phyloP scores from a whole-genome alignment of 2,329 filamentous ascomycete species.

The Coniella lustricola region DNA sequence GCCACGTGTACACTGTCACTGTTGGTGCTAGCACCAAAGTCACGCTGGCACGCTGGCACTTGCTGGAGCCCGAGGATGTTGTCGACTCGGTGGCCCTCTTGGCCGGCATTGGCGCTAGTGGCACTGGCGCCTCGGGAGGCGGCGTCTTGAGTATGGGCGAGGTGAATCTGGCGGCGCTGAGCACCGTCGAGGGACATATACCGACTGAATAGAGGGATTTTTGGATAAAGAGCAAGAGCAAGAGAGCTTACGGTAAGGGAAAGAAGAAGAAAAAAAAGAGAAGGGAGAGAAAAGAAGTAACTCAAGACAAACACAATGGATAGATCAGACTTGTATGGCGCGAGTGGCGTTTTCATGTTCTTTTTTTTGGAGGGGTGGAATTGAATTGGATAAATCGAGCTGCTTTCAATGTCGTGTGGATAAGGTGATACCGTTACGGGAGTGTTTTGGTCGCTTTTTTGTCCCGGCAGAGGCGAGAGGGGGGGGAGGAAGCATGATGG shows the following conservation, averaged over 20 bases:
- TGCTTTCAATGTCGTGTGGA: too few relatives aligned
- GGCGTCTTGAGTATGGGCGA: constrained; percentile 38
- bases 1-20: constrained; percentile 82
- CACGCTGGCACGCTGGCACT: constrained; percentile 82
- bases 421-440: too few relatives aligned
- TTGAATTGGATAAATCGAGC: too few relatives aligned
- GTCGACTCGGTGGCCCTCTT: constrained; percentile 60
- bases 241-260: neutral
- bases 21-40: constrained; percentile 89
- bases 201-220: constrained; percentile 23
- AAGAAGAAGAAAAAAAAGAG: neutral
- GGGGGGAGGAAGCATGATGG: too few relatives aligned
- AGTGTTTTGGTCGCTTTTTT: too few relatives aligned
- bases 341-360: too few relatives aligned
- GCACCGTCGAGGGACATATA: constrained; percentile 45
- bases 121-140: constrained; percentile 22
- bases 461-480: too few relatives aligned
- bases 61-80: constrained; percentile 83
- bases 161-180: constrained; percentile 50
- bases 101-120: constrained; percentile 34
- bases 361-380: too few relatives aligned
- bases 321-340: neutral
- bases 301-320: neutral
- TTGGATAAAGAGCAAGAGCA: neutral
- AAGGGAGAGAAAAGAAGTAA: neutral